These are phyloP conservation scores for Phytopythium ostracodes DNA, from an alignment of 352 stramenopile genomes.

Conservation along the genomic window DNA sequence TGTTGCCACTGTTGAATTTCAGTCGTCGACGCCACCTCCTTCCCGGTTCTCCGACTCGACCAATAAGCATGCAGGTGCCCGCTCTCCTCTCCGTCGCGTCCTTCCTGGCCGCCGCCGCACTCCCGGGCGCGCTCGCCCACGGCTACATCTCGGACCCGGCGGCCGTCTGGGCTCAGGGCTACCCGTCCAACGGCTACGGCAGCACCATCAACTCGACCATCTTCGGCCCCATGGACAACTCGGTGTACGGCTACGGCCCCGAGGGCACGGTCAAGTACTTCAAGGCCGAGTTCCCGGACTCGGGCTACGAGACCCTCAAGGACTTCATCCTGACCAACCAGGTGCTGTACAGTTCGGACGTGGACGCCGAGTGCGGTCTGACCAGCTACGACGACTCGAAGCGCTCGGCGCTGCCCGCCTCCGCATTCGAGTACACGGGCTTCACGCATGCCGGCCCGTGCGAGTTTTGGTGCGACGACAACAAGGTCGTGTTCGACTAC, in stretches of 20 bases:
- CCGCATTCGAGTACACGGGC: conserved; percentile 33
- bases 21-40: neutral
- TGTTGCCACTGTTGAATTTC: conserved; percentile 1
- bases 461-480: conserved; percentile 59
- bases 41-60: neutral
- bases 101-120: conserved; percentile 8
- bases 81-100: conserved; percentile 20
- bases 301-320: conserved; percentile 30
- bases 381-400: conserved; percentile 7
- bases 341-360: conserved; percentile 26
- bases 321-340: conserved; percentile 44
- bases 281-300: conserved; percentile 26
- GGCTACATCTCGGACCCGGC: conserved; percentile 38
- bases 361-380: conserved; percentile 25
- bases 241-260: conserved; percentile 38
- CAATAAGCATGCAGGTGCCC: conserved; percentile 6
- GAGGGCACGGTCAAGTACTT: conserved; percentile 33
- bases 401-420: conserved; percentile 26
- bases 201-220: conserved; percentile 38
- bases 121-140: conserved; percentile 17
- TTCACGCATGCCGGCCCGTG: conserved; percentile 61
- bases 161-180: conserved; percentile 28
- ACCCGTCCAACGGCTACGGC: conserved; percentile 44
- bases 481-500: conserved; percentile 38
- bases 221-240: conserved; percentile 28